Conservation (phyloP, 2,329 filamentous ascomycete genomes). For the Sphaerulina vaccinii region DNA sequence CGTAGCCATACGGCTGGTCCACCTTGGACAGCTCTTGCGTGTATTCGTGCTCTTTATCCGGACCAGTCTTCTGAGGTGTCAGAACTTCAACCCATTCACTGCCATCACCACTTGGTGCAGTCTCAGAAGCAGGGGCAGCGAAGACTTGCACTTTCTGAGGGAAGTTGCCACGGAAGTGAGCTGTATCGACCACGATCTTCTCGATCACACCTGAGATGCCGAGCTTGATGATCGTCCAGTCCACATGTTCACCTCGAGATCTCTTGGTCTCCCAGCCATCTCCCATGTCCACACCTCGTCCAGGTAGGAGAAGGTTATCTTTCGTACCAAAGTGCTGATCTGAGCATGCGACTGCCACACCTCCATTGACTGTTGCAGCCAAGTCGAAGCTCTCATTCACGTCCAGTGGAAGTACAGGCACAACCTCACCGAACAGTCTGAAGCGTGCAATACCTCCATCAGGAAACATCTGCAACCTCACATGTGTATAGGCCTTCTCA, state of each 20-base stretch:
- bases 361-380: slow-evolving; percentile 75
- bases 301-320: slow-evolving; percentile 76
- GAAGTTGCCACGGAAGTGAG: slow-evolving; percentile 81
- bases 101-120: slow-evolving; percentile 53
- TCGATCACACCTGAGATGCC: slow-evolving; percentile 65
- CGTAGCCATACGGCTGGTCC: slow-evolving; percentile 67
- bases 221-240: slow-evolving; percentile 77
- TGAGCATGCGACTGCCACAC: slow-evolving; percentile 70
- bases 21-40: slow-evolving; percentile 43
- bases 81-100: slow-evolving; percentile 66
- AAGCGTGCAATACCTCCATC: slow-evolving; percentile 82
- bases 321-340: slow-evolving; percentile 84
- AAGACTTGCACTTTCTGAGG: slow-evolving; percentile 71
- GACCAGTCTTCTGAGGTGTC: slow-evolving; percentile 65
- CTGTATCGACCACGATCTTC: slow-evolving; percentile 73
- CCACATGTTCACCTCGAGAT: slow-evolving; percentile 69
- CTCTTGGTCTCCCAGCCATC: slow-evolving; percentile 85
- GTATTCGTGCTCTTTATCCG: slow-evolving; percentile 72
- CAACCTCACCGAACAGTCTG: slow-evolving; percentile 71
- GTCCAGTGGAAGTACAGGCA: slow-evolving; percentile 72
- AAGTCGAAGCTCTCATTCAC: slow-evolving; percentile 68
- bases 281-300: slow-evolving; percentile 79
- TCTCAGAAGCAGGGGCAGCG: slow-evolving; percentile 56
- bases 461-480: slow-evolving; percentile 79
- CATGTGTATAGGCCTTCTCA: slow-evolving; percentile 71